A percentile compares a stretch with the other conserved stretches of the same genome.
Evolutionary conservation across 768 basidiomycete species (phyloP).

Genomic region (Paxillus rubicundulus): DNA sequence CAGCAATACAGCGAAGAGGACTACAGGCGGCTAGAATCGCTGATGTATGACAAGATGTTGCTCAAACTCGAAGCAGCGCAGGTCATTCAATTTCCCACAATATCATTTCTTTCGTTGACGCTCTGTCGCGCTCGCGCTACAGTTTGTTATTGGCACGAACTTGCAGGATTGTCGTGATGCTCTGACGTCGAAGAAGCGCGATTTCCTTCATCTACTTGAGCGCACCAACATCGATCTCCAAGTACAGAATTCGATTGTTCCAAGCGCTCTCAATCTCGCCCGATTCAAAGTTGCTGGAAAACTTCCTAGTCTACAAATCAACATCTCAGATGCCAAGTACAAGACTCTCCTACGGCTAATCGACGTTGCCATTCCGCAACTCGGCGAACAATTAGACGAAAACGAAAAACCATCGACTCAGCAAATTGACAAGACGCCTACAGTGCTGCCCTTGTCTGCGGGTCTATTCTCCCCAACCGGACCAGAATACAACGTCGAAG

Average conservation of each 20-base stretch:
- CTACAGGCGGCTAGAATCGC: conserved; percentile 76
- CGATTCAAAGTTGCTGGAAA: conserved; percentile 90
- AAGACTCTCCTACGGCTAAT: conserved; percentile 89
- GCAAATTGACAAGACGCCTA: conserved; percentile 26
- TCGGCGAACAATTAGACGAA: conserved; percentile 48
- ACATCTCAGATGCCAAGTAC: conserved; percentile 89
- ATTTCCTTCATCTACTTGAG: conserved; percentile 84
- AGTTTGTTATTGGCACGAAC: conserved; percentile 90
- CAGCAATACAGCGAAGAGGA: conserved; percentile 86
- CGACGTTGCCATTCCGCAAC: conserved; percentile 85
- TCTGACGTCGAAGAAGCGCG: conserved; percentile 52
- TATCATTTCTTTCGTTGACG: conserved; percentile 5
- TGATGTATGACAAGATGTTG: conserved; percentile 93
- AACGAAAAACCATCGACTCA: conserved; percentile 18
- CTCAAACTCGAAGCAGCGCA: conserved; percentile 87
- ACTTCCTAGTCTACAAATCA: conserved; percentile 83
- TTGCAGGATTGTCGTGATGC: conserved; percentile 81
- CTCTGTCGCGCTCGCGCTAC: conserved; percentile 1
- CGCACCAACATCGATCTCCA: conserved; percentile 86
- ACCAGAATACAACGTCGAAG: conserved; percentile 69
- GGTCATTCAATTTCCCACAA: conserved; percentile 41
- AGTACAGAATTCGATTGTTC: conserved; percentile 91
- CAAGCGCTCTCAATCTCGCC: conserved; percentile 74
- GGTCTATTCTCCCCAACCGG: conserved; percentile 53
- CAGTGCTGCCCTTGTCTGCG: conserved; percentile 50